Base-by-base conservation (phyloP, 441 rosid genomes). In the Gossypium gossypioides region DNA sequence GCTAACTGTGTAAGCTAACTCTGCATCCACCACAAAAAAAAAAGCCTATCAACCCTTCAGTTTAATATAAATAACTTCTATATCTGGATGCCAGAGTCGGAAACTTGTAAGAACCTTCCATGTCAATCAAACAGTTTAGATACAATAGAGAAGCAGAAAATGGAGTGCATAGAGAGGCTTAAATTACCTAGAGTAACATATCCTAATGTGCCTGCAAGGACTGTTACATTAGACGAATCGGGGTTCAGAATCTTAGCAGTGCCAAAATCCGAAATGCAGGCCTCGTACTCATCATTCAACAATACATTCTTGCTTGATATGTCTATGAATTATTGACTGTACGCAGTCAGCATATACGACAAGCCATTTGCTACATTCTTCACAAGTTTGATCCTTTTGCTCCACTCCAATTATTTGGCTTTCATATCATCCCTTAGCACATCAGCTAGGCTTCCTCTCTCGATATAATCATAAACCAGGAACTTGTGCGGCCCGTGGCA, bases 321-420 rank as follows among this genome's bases (percentile, higher is more conserved):
- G 78, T 88, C 91, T 57, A 72, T 88, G 93, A 58, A 86, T 85
- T 22, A 85, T 80, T 1, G 87, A 79, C 0, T 83, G 86, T 8
- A 81, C 71, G 80, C 91, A 86, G 74, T 85, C 88, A 48, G 93
- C 79, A 88, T 46, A 81, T 86, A 88, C 56, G 87, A 81, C 50
- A 86, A 16, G n/a, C 89, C 91, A 37, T 86, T 83, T 74, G 91
- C 89, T 52, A 85, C 51, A 37, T 88, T 88, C 73, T 42, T 76
- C 9, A 85, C 86, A 19, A 84, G 77, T 25, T 75, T 84, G 63
- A 84, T 63, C 74, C 88, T 79, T 10, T 1, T 37, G 48, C 25
- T 37, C 68, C 51, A 63, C 1, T 10, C 48, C 50, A 63, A 40
- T 16, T 63, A 29, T 37, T 9, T 37, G 48, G 68, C 68, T 34